These are phyloP conservation scores for Hondaea fermentalgiana DNA, from an alignment of 108 stramenopile species.

Conservation along the genomic window DNA sequence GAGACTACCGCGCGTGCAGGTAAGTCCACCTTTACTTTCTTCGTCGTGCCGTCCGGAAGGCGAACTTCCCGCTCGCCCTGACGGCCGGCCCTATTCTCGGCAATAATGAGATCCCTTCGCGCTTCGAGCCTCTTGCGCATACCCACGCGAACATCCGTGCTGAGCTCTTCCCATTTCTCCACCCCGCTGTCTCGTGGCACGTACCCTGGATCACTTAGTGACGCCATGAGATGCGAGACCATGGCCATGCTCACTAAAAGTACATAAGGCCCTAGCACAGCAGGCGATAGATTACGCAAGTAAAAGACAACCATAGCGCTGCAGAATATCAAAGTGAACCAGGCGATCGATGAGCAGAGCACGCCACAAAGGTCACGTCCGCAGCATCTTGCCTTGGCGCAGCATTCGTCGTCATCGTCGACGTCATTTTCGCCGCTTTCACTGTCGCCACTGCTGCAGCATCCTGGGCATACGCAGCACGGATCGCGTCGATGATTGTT, in stretches of 20 bases:
- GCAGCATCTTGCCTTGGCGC: neutral
- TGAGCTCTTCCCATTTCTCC: neutral
- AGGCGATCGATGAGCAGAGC: neutral
- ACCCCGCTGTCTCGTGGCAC: neutral
- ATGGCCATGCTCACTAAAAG: neutral
- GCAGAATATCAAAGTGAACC: neutral
- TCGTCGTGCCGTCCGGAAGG: neutral
- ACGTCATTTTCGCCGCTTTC: neutral
- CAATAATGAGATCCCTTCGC: neutral
- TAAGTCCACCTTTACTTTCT: neutral
- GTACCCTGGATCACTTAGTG: neutral
- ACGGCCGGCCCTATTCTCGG: neutral
- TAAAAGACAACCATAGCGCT: neutral
- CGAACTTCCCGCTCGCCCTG: neutral
- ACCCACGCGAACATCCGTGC: neutral
- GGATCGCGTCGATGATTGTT: neutral
- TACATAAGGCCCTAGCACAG: neutral
- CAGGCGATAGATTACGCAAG: neutral
- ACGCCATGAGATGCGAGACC: neutral
- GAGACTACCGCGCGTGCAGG: neutral
- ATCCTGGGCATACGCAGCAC: neutral
- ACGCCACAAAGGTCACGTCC: neutral
- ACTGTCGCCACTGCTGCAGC: neutral
- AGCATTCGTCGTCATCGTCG: neutral
- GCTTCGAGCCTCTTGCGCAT: neutral